Conservation (phyloP, 2,329 filamentous ascomycete species). For the Aspergillus fructus region DNA sequence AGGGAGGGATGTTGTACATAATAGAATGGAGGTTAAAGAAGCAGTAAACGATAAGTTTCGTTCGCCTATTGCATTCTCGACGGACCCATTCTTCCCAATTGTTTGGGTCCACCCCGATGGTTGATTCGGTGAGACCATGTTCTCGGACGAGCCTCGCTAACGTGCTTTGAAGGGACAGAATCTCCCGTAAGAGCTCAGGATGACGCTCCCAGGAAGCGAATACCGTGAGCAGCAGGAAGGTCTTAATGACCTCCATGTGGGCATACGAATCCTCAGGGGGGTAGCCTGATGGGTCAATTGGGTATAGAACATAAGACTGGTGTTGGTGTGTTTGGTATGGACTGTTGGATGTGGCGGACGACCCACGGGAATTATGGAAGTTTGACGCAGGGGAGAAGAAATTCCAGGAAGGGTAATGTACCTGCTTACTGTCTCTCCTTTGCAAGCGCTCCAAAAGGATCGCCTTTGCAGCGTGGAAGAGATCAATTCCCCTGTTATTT, state of each 20-base stretch:
- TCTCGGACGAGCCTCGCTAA: conserved; percentile 57
- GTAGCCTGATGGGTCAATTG: conserved; percentile 35
- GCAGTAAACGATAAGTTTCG: conserved; percentile 57
- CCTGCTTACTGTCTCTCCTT: conserved; percentile 49
- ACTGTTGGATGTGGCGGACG: conserved; percentile 43
- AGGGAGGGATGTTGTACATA: conserved; percentile 61
- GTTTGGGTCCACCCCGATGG: conserved; percentile 41
- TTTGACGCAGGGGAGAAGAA: conserved; percentile 37
- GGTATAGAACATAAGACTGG: conserved; percentile 23
- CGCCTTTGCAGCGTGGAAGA: conserved; percentile 58
- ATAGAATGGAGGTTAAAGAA: conserved; percentile 62
- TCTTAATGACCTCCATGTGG: conserved; percentile 51
- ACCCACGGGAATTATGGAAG: conserved; percentile 41
- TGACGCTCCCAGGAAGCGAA: conserved; percentile 62
- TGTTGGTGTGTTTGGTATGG: conserved; percentile 44
- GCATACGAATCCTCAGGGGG: conserved; percentile 45
- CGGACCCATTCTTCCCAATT: conserved; percentile 55
- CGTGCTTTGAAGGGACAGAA: conserved; percentile 57
- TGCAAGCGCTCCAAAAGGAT: conserved; percentile 55
- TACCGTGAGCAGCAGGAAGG: conserved; percentile 55
- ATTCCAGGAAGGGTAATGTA: conserved; percentile 43
- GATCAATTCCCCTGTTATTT: conserved; percentile 52
- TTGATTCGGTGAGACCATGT: conserved; percentile 46
- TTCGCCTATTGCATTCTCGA: conserved; percentile 54
- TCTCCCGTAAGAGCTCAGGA: conserved; percentile 56